A percentile compares a stretch with the other conserved stretches of the same genome.
These are phyloP conservation scores for Kwoniella shivajii DNA, from an alignment of 1,284 basidiomycete genomes.

Conservation along the genomic window DNA sequence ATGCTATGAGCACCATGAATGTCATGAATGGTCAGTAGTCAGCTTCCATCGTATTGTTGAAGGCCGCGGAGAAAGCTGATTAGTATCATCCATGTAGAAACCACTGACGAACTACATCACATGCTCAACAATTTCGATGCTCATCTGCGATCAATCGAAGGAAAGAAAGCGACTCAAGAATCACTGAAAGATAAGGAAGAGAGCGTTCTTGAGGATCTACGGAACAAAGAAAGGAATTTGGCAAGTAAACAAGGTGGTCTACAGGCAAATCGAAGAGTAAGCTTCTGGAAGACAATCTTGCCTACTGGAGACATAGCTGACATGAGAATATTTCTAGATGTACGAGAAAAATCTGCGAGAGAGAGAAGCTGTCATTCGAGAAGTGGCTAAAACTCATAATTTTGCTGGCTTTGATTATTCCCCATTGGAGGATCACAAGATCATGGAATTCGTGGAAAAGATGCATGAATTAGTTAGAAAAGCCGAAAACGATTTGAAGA, in stretches of 20 bases:
- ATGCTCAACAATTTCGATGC: conserved; percentile 73
- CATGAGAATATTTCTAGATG: conserved; percentile 57
- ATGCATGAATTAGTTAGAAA: conserved; percentile 42
- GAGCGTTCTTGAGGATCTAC: conserved; percentile 38
- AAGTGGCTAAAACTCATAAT: conserved; percentile 67
- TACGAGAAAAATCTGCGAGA: conserved; percentile 73
- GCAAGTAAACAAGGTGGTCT: conserved; percentile 44
- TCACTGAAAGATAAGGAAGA: conserved; percentile 43
- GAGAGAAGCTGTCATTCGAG: conserved; percentile 72
- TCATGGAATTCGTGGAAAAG: conserved; percentile 43
- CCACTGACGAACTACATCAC: conserved; percentile 71
- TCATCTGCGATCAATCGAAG: conserved; percentile 40
- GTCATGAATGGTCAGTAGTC: conserved; percentile 66
- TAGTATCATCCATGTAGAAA: conserved; percentile 58
- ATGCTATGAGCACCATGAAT: conserved; percentile 60
- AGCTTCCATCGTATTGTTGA: neutral
- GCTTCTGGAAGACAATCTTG: conserved; percentile 9
- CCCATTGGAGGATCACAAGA: conserved; percentile 43
- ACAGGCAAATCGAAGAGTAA: conserved; percentile 46
- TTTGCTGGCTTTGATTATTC: conserved; percentile 70
- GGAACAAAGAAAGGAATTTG: conserved; percentile 37
- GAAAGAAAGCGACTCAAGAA: conserved; percentile 41
- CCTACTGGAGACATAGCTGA: neutral
- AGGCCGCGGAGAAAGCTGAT: neutral
- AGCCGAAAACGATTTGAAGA: conserved; percentile 44